Evolutionary conservation across 2,329 filamentous ascomycete species (phyloP).

Genomic region (Geosmithia putterillii): DNA sequence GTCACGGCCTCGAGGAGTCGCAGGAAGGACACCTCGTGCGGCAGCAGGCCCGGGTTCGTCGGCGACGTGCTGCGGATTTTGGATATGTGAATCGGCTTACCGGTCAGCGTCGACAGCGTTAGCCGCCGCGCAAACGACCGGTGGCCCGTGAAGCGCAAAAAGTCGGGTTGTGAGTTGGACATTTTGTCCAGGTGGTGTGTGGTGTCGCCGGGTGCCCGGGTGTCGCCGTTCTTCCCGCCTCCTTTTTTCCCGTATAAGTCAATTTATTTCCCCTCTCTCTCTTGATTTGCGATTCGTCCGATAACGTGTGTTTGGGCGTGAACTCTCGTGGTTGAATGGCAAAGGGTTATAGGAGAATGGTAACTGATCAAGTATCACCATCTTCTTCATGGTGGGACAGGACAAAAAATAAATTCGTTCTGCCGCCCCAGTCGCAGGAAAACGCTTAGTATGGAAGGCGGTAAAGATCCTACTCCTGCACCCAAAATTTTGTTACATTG

Average conservation of each 20-base stretch:
- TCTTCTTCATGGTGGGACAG: neutral
- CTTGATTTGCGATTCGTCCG: neutral
- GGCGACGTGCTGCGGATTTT: slow-evolving; percentile 82
- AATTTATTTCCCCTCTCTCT: neutral
- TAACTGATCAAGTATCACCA: neutral
- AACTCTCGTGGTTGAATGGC: too few relatives aligned
- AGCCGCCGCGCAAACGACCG: slow-evolving; percentile 73
- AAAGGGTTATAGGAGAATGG: slow-evolving; percentile 1
- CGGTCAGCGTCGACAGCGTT: slow-evolving; percentile 81
- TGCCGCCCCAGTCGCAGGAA: slow-evolving; percentile 10
- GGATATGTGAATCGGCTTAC: slow-evolving; percentile 79
- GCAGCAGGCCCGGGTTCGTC: slow-evolving; percentile 76
- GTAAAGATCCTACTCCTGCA: slow-evolving; percentile 8
- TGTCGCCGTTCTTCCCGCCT: neutral
- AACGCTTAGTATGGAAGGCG: slow-evolving; percentile 13
- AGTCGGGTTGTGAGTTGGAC: slow-evolving; percentile 35
- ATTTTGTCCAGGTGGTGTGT: slow-evolving; percentile 15
- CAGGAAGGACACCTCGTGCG: slow-evolving; percentile 90
- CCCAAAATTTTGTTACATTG: slow-evolving; percentile 5
- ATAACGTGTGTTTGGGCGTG: neutral
- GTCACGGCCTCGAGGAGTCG: slow-evolving; percentile 89
- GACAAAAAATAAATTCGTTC: slow-evolving; percentile 22
- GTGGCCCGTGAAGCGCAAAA: slow-evolving; percentile 72
- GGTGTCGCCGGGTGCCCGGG: neutral
- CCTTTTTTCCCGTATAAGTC: neutral